These are phyloP conservation scores for Talaromyces sp. DNA, from an alignment of 2,329 filamentous ascomycete species.

Conservation along the genomic window DNA sequence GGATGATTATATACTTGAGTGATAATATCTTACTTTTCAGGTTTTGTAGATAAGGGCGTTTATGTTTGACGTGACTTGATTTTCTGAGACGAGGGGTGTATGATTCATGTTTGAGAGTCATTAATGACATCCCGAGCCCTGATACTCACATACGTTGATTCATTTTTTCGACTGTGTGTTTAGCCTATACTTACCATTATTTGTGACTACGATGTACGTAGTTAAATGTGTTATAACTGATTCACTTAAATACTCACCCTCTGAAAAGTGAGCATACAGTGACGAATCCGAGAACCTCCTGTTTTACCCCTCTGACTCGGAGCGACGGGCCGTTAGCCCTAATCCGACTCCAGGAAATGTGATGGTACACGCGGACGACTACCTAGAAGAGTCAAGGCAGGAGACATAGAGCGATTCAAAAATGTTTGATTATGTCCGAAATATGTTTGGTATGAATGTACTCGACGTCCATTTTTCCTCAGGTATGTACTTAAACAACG, in stretches of 20 bases:
- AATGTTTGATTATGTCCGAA: not conserved
- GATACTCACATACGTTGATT: too few species aligned
- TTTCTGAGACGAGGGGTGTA: not conserved
- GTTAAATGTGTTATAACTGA: not conserved
- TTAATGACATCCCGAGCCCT: not conserved
- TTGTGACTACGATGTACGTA: not conserved
- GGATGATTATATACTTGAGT: not conserved
- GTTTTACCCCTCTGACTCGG: not conserved
- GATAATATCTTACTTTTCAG: not conserved
- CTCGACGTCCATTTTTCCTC: not conserved
- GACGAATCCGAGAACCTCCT: not conserved
- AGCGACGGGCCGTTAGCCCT: not conserved
- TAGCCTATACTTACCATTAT: not conserved
- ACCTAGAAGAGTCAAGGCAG: not conserved
- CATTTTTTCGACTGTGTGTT: too few species aligned
- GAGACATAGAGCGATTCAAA: not conserved
- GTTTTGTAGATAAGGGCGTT: not conserved
- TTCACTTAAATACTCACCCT: not conserved
- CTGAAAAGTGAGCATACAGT: not conserved
- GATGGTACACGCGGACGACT: not conserved
- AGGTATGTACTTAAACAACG: not conserved
- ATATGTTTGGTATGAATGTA: not conserved
- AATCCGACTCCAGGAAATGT: not conserved
- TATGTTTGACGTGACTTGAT: not conserved
- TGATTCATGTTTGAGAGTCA: constrained; percentile 10